Evolutionary conservation across 257 asterid genomes (phyloP), one percentile per base, ranked within the genome.

Genomic region (Misopates orontium): DNA sequence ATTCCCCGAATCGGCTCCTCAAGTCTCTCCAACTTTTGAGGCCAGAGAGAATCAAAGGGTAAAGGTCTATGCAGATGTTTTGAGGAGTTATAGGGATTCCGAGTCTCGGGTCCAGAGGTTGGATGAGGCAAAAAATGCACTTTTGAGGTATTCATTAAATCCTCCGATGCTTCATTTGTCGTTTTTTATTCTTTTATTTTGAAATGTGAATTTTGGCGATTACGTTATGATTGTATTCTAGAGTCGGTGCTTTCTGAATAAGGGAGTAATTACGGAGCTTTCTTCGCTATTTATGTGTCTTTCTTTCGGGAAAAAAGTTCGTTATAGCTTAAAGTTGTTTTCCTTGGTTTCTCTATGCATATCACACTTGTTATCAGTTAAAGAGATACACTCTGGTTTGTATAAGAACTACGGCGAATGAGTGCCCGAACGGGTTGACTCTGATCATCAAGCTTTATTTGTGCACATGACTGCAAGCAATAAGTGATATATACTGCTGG

Each of bases 81-180:
- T 77, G 74, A 74, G 68, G 72, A 78, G 80, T 64, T 87, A 85
- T 40, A 80, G 73, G 57, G 90, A 80, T 1, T 55, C 68, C 44
- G 70, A 40, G 17, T 44, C 59, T 53, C 67, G 80, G 59, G 49
- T 70, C 54, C 78, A 62, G 58, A 53, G 72, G 52, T 70, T 87
- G 73, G 76, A 78, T 52, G 82, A 72, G 63, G 82, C 83, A 48
- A 91, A 81, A 71, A 54, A 4, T 21, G 73, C 62, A 71, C 74
- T 91, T 54, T 73, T 85, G 82, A 85, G 98, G 98, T 91, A 36
- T 28, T 64, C 24, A 11, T 15, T 62, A 50, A 0, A 19, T 60
- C 3, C 54, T 6, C 36, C 24, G 21, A n/a, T 45, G 60, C n/a
- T 73, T 56, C 15, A 11, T 68, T 66, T 10, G 15, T 41, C 17